A percentile compares a stretch with the other conserved stretches of the same genome.
These are phyloP conservation scores for Rhodocollybia butyracea DNA, from an alignment of 768 basidiomycete genomes.

Conservation along the genomic window DNA sequence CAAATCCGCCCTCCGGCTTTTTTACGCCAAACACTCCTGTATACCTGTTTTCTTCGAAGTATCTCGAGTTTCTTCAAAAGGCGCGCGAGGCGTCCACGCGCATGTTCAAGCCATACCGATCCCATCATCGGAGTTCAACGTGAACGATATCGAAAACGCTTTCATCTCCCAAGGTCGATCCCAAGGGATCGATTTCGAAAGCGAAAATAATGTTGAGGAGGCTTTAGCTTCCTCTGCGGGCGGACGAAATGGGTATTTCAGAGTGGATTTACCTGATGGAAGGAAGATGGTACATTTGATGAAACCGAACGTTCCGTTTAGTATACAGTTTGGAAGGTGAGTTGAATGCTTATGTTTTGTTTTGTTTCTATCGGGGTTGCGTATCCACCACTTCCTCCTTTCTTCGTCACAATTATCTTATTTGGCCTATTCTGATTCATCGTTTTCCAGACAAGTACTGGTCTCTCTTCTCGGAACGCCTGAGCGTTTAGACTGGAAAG, in stretches of 20 bases:
- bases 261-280: slow-evolving; percentile 86
- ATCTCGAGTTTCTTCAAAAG: slow-evolving; percentile 71
- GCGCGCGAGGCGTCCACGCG: slow-evolving; percentile 90
- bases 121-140: slow-evolving; percentile 56
- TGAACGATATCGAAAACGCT: slow-evolving; percentile 58
- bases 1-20: slow-evolving; percentile 67
- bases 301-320: slow-evolving; percentile 74
- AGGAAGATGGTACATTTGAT: slow-evolving; percentile 84
- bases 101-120: slow-evolving; percentile 88
- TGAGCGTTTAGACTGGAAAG: slow-evolving; percentile 90
- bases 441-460: slow-evolving; percentile 64
- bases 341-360: slow-evolving; percentile 19
- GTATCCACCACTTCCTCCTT: slow-evolving; percentile 4
- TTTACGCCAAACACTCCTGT: slow-evolving; percentile 69
- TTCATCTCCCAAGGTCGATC: slow-evolving; percentile 71
- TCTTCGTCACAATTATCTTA: background rate
- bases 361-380: background rate
- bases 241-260: slow-evolving; percentile 77
- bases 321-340: slow-evolving; percentile 92
- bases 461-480: slow-evolving; percentile 72
- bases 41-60: slow-evolving; percentile 85
- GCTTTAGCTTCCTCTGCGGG: slow-evolving; percentile 53
- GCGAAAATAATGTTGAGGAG: slow-evolving; percentile 49
- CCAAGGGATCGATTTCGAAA: slow-evolving; percentile 71
- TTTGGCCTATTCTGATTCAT: background rate